Conservation (phyloP, 305 asterid species). For the Rubia occidens region DNA sequence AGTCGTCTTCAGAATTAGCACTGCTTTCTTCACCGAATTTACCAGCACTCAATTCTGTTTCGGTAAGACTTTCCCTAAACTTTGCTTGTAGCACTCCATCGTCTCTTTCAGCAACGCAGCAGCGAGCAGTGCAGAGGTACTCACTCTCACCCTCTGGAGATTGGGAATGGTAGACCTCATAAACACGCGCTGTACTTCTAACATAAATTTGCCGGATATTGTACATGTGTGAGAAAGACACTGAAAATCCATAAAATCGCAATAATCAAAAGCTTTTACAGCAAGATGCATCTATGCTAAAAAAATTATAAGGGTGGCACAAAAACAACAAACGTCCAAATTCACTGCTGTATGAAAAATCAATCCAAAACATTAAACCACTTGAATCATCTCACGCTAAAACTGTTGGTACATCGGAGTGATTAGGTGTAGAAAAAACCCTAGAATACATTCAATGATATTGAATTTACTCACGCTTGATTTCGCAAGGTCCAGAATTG, state of each 20-base stretch:
- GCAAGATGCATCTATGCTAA: background rate
- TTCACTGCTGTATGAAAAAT: background rate
- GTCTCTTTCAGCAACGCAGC: constrained; percentile 61
- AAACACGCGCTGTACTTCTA: constrained; percentile 78
- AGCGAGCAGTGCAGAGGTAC: constrained; percentile 75
- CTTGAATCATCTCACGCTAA: background rate
- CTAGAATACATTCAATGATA: background rate
- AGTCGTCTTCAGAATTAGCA: constrained; percentile 60
- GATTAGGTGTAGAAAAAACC: too few species aligned
- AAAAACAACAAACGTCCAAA: background rate
- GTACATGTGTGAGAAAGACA: constrained; percentile 44
- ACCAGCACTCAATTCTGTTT: constrained; percentile 29
- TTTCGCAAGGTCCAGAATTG: constrained; percentile 63
- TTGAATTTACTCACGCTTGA: constrained; percentile 40
- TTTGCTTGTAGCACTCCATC: constrained; percentile 45
- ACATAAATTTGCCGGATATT: constrained; percentile 67
- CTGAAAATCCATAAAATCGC: constrained; percentile 35
- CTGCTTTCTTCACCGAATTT: constrained; percentile 28
- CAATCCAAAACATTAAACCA: background rate
- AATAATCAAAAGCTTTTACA: constrained; percentile 6
- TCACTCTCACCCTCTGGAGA: constrained; percentile 37
- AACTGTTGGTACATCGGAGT: background rate
- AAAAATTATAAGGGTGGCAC: background rate
- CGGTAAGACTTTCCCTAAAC: constrained; percentile 25
- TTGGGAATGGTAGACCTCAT: constrained; percentile 54